Percentiles rank a stretch among this genome's conserved stretches.
These are phyloP conservation scores for Coprinopsis cinerea DNA, from an alignment of 768 basidiomycete genomes.

Conservation along the genomic window DNA sequence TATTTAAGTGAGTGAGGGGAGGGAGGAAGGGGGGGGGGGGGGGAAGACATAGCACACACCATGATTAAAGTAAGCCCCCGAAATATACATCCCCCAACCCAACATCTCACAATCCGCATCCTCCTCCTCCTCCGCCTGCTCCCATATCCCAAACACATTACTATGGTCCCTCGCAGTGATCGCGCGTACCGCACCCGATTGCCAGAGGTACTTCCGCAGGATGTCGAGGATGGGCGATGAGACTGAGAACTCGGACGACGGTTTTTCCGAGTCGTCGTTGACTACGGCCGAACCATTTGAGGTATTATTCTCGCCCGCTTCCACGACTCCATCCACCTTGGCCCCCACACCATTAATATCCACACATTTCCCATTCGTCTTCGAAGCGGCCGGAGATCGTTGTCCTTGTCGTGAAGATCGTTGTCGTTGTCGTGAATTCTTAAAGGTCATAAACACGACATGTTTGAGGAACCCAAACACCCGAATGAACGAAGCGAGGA, in stretches of 20 bases:
- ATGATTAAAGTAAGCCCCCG: conserved; percentile 66
- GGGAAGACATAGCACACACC: conserved; percentile 38
- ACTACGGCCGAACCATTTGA: too few species aligned
- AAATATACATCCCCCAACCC: conserved; percentile 58
- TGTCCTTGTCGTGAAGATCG: too few species aligned
- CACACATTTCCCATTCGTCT: too few species aligned
- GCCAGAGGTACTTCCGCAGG: conserved; percentile 28
- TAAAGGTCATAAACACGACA: conserved; percentile 18
- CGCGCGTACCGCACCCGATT: conserved; percentile 41
- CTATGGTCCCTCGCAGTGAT: conserved; percentile 56
- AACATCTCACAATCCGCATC: conserved; percentile 54
- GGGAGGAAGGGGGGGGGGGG: too few species aligned
- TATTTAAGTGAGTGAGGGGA: too few species aligned
- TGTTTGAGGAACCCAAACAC: conserved; percentile 49
- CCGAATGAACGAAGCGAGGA: conserved; percentile 46
- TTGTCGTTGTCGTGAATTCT: conserved; percentile 2
- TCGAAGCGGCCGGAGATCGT: too few species aligned
- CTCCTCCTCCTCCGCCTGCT: conserved; percentile 36
- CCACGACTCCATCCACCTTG: too few species aligned
- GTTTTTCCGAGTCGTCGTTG: too few species aligned
- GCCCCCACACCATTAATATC: too few species aligned
- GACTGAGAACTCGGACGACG: too few species aligned
- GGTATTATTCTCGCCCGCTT: too few species aligned
- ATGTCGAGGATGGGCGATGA: conserved; percentile 9
- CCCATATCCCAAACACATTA: conserved; percentile 68